Conservation (phyloP, 2,329 filamentous ascomycete species). For the Monascus ruber region DNA sequence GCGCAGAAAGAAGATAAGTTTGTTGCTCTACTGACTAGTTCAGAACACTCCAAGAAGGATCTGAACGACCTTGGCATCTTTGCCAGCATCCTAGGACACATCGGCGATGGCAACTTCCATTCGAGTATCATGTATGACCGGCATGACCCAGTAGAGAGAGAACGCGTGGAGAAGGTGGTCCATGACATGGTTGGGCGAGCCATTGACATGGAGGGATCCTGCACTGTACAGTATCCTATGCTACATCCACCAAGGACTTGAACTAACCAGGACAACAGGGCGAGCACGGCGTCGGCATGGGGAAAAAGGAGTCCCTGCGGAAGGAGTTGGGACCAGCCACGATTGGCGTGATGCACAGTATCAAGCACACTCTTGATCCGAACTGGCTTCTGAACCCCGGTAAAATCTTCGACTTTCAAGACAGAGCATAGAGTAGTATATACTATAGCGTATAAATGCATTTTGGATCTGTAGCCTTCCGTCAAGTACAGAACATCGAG, state of each 20-base stretch:
- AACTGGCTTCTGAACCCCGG: constrained; percentile 84
- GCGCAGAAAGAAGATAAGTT: not conserved
- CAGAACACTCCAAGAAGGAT: constrained; percentile 77
- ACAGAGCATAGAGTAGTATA: constrained; percentile 5
- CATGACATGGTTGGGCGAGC: constrained; percentile 86
- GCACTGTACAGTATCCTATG: constrained; percentile 43
- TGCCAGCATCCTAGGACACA: constrained; percentile 76
- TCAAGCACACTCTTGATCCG: constrained; percentile 76
- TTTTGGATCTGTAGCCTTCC: too few species aligned
- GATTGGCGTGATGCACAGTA: constrained; percentile 68
- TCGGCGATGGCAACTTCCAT: constrained; percentile 93
- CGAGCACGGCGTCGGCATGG: constrained; percentile 75
- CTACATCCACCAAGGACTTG: constrained; percentile 1
- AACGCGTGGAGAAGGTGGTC: constrained; percentile 68
- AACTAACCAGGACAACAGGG: constrained; percentile 34
- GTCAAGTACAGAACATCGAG: too few species aligned
- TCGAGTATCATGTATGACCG: constrained; percentile 82
- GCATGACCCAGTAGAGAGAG: constrained; percentile 55
- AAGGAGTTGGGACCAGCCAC: constrained; percentile 73
- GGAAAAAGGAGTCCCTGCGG: constrained; percentile 69
- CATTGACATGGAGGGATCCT: constrained; percentile 87
- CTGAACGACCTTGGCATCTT: constrained; percentile 79
- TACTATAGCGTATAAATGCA: not conserved
- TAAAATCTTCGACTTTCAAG: constrained; percentile 66
- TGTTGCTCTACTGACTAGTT: constrained; percentile 13